Conservation (phyloP, 768 basidiomycete genomes). For the Amyloporia xantha region DNA sequence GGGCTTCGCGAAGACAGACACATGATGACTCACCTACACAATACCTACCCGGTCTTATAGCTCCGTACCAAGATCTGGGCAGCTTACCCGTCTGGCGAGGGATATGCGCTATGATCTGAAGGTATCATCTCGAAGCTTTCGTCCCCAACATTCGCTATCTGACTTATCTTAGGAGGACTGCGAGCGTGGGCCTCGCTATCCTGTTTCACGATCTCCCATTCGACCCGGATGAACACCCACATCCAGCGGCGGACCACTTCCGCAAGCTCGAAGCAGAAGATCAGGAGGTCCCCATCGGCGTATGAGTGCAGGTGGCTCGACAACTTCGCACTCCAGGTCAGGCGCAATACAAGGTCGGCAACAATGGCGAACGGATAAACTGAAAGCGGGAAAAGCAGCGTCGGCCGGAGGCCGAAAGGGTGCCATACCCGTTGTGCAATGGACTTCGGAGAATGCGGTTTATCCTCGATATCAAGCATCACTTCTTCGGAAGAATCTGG, state of each 20-base stretch:
- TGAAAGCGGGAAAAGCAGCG: constrained; percentile 72
- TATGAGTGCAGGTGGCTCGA: constrained; percentile 78
- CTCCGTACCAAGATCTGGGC: not conserved
- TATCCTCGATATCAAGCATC: not conserved
- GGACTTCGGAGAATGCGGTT: not conserved
- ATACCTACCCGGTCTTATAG: no score
- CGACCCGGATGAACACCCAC: constrained; percentile 95
- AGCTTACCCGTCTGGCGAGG: constrained; percentile 9
- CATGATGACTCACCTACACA: not conserved
- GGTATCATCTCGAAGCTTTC: constrained; percentile 18
- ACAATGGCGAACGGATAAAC: constrained; percentile 79
- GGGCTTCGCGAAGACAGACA: not conserved
- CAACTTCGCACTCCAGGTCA: constrained; percentile 92
- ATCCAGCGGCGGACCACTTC: constrained; percentile 91
- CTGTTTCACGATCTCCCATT: constrained; percentile 88
- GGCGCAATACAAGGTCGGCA: constrained; percentile 80
- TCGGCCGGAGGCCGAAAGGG: constrained; percentile 69
- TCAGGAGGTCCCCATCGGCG: constrained; percentile 72
- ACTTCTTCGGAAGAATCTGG: constrained; percentile 5
- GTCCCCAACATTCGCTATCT: constrained; percentile 4
- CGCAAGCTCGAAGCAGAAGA: constrained; percentile 87
- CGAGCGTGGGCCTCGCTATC: constrained; percentile 12
- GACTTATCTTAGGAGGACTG: not conserved
- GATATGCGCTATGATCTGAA: constrained; percentile 7
- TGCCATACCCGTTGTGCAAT: constrained; percentile 21